Evolutionary conservation across 2,329 filamentous ascomycete species (phyloP), one percentile per base, ranked within the genome.

Genomic region (Aureobasidium lini): DNA sequence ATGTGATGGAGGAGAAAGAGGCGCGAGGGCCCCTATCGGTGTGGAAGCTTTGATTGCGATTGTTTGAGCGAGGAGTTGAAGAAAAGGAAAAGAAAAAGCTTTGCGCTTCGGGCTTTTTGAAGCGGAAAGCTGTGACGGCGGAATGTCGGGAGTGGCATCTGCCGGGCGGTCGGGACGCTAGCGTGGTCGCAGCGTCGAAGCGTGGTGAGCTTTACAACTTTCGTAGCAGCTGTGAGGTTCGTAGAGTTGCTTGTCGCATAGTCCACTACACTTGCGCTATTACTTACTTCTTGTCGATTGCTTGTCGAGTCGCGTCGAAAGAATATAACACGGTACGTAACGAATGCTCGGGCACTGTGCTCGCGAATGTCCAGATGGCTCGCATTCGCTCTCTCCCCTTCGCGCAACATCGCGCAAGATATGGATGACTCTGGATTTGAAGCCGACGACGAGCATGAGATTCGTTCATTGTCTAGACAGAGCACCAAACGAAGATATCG

Each of bases 21-120:
- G 32, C 23, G 16, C 32, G 47, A 8, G 10, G 7, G 7, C 47
- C 69, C 71, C 71, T 83, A 81, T 88, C 90, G 87, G 90, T 95
- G 79, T 87, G 89, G 91, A 78, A 90, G 92, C 93, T 96, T 96
- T 88, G 91, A 95, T 86, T 88, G 92, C 93, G 93, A 96, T 96
- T 90, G 90, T 90, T 96, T 85, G 90, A 92, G 83, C 92, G 92
- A 96, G 90, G 85, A 88, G 86, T 85, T 84, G 73, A 69, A 73
- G 71, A 73, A 72, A 44, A 46, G 31, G 46, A 37, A 44, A 42
- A 60, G 39, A 23, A 46, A 23, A 46, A 56, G 52, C 6, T 29
- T 52, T 52, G 48, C 18, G 13, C 13, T 7, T 15, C 3, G 29
- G 18, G 34, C 11, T 39, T 52, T 50, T 52, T 40, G 29, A 40